Evolutionary conservation across 306 rosid genomes (phyloP).

Genomic region (Corylus americana): DNA sequence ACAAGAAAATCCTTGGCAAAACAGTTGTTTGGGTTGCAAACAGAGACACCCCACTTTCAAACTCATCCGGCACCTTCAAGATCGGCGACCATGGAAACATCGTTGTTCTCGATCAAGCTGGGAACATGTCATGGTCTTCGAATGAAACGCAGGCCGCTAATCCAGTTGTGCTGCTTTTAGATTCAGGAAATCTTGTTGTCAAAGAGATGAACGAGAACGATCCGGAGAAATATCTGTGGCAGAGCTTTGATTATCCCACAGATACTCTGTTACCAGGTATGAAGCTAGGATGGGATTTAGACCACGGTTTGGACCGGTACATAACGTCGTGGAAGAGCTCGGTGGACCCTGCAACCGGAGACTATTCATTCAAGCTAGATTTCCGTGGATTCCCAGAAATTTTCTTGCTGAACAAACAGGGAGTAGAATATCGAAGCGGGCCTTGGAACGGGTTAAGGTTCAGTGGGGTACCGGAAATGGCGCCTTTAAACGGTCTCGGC

Average conservation of each 20-base stretch:
- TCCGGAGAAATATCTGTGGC: conserved; percentile 48
- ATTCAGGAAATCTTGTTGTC: conserved; percentile 61
- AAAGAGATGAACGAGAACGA: conserved; percentile 28
- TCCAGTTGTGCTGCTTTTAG: conserved; percentile 53
- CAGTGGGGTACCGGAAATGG: conserved; percentile 78
- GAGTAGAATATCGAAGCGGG: conserved; percentile 47
- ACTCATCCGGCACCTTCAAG: conserved; percentile 36
- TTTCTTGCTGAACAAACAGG: conserved; percentile 27
- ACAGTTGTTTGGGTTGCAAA: conserved; percentile 79
- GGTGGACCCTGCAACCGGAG: conserved; percentile 59
- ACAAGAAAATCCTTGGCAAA: conserved; percentile 28
- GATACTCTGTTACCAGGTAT: conserved; percentile 67
- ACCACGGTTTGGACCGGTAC: conserved; percentile 36
- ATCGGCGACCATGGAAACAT: conserved; percentile 43
- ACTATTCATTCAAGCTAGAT: conserved; percentile 44
- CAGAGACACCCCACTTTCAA: conserved; percentile 58
- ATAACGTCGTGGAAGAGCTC: conserved; percentile 54
- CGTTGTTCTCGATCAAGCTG: conserved; percentile 31
- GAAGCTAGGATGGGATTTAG: conserved; percentile 69
- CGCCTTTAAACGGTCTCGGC: conserved; percentile 15
- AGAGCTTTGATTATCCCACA: conserved; percentile 74
- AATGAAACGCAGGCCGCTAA: conserved; percentile 26
- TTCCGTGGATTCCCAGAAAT: conserved; percentile 58
- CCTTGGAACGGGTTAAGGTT: conserved; percentile 79
- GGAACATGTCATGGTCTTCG: conserved; percentile 45